Evolutionary conservation across 768 basidiomycete genomes (phyloP).

Genomic region (Podaxis sp.): DNA sequence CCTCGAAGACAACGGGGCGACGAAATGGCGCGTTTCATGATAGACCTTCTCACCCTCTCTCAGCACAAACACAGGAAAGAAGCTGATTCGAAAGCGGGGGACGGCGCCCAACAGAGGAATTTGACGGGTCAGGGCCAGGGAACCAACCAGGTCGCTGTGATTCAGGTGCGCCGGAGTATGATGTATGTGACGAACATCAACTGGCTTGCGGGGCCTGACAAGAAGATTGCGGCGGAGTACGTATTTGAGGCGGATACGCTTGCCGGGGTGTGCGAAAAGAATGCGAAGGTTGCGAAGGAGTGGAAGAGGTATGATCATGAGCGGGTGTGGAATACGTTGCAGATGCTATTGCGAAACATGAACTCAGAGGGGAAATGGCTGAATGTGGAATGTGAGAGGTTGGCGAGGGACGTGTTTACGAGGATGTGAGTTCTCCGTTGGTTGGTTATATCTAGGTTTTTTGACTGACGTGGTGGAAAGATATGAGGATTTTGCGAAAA

Average conservation of each 20-base stretch:
- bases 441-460: background rate
- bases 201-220: slow-evolving; percentile 43
- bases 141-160: slow-evolving; percentile 32
- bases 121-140: slow-evolving; percentile 34
- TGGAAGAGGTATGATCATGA: slow-evolving; percentile 71
- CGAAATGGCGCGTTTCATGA: slow-evolving; percentile 72
- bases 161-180: slow-evolving; percentile 54
- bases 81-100: slow-evolving; percentile 31
- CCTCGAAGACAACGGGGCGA: slow-evolving; percentile 42
- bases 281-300: slow-evolving; percentile 57
- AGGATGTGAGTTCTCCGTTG: slow-evolving; percentile 43
- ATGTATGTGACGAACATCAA: slow-evolving; percentile 46
- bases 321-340: slow-evolving; percentile 59
- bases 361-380: slow-evolving; percentile 4
- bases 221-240: slow-evolving; percentile 64
- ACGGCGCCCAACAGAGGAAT: slow-evolving; percentile 34
- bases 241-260: slow-evolving; percentile 42
- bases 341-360: slow-evolving; percentile 40
- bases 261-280: slow-evolving; percentile 52
- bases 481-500: slow-evolving; percentile 39
- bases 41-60: slow-evolving; percentile 66
- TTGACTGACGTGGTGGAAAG: slow-evolving; percentile 24
- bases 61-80: slow-evolving; percentile 36
- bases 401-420: slow-evolving; percentile 40
- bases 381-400: slow-evolving; percentile 29